Conservation (phyloP, 768 basidiomycete species). For the Lactifluus volemus region DNA sequence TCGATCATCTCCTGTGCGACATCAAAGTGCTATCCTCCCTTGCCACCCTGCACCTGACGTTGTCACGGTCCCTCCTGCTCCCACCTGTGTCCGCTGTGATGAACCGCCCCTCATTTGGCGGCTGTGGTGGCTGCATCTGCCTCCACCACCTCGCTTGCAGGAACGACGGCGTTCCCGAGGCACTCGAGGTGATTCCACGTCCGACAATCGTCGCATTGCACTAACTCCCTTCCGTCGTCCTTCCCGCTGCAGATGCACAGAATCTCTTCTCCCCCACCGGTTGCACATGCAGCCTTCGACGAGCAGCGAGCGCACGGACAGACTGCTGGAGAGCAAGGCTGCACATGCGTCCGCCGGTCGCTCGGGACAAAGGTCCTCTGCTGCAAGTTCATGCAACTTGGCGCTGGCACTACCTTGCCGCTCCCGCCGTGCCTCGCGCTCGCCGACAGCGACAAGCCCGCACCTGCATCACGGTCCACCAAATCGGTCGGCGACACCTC, state of each 20-base stretch:
- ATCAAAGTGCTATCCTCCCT: too few relatives aligned
- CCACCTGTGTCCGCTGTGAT: too few relatives aligned
- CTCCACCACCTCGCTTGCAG: too few relatives aligned
- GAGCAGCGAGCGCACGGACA: slow-evolving; percentile 50
- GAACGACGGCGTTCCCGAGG: too few relatives aligned
- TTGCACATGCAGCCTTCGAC: slow-evolving; percentile 32
- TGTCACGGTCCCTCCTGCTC: too few relatives aligned
- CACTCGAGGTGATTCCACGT: slow-evolving; percentile 80
- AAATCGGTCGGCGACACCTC: slow-evolving; percentile 24
- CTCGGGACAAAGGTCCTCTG: slow-evolving; percentile 41
- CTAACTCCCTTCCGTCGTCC: slow-evolving; percentile 67
- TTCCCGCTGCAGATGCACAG: slow-evolving; percentile 59
- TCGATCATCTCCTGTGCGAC: slow-evolving; percentile 94
- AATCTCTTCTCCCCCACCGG: slow-evolving; percentile 40
- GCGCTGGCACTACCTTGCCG: slow-evolving; percentile 54
- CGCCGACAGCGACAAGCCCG: slow-evolving; percentile 23
- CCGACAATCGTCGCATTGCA: slow-evolving; percentile 74
- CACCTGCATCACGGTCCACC: too few relatives aligned
- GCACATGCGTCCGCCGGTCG: slow-evolving; percentile 69
- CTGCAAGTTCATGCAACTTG: slow-evolving; percentile 26
- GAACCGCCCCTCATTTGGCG: too few relatives aligned
- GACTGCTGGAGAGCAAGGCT: slow-evolving; percentile 62
- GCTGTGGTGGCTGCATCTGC: too few relatives aligned
- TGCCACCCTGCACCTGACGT: too few relatives aligned
- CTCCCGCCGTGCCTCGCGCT: slow-evolving; percentile 36